Evolutionary conservation across 148 eudicot species (phyloP).

Genomic region (Simmondsia chinensis): DNA sequence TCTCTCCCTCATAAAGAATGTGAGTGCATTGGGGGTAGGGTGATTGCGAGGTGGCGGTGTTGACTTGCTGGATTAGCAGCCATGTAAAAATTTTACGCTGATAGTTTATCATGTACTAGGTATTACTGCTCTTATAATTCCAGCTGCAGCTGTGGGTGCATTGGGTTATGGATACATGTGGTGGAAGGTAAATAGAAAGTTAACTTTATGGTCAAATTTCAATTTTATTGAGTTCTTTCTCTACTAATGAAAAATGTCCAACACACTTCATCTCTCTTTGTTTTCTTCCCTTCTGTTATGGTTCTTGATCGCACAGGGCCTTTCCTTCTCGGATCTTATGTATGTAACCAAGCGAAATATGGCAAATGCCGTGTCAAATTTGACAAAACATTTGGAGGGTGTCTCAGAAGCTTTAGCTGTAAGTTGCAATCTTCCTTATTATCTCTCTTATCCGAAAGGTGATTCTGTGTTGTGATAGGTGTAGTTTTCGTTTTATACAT

Average conservation of each 20-base stretch:
- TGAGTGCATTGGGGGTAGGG: no score
- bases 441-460: not conserved
- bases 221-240: not conserved
- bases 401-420: slow-evolving; percentile 69
- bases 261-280: not conserved
- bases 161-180: slow-evolving; percentile 95
- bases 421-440: slow-evolving; percentile 16
- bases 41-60: no score
- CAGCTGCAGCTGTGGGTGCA: slow-evolving; percentile 80
- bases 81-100: no score
- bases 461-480: no score
- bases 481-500: no score
- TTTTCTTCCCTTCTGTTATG: not conserved
- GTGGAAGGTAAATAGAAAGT: slow-evolving; percentile 66
- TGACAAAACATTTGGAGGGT: slow-evolving; percentile 75
- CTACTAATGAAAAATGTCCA: not conserved
- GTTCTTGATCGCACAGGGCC: slow-evolving; percentile 34
- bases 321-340: slow-evolving; percentile 88
- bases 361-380: slow-evolving; percentile 68
- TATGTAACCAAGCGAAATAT: slow-evolving; percentile 80
- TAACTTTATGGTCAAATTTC: not conserved
- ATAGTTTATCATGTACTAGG: slow-evolving; percentile 27
- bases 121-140: slow-evolving; percentile 44
- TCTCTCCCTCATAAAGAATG: no score
- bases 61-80: no score